Evolutionary conservation across 2,329 filamentous ascomycete species (phyloP), one percentile per base, ranked within the genome.

Genomic region (Tolypocladium ovalisporum): DNA sequence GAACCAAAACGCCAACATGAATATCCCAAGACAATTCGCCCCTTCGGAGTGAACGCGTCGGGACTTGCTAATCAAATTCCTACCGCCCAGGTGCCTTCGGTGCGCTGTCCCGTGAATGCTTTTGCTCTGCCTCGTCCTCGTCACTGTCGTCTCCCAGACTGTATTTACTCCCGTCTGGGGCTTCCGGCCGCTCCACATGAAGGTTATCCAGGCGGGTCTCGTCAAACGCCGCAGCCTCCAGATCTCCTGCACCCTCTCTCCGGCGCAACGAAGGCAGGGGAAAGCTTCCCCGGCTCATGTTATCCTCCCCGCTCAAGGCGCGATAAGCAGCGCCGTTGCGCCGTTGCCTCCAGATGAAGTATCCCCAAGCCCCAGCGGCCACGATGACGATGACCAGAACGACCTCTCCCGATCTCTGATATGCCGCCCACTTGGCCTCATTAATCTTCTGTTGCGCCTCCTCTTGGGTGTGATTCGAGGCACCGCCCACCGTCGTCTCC

Each of bases 351-450:
- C 83, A 88, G 65, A 88, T 72, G 62, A 80, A 86, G 68, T 85
- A 88, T n/a, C 86, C 89, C 86, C 90, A 96, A 15, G 82, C 75
- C 6, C 74, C 76, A 1, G 88, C 89, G 1, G 85, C 86, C 59
- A 94, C 82, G 55, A 87, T 77, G 22, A 96, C 89, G 54, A 97
- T 83, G 19, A 92, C 84, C 2, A 97, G 80, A 2, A 91, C 90
- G 8, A 92, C 83, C 72, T 95, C 90, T 54, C 92, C 91, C 3
- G 89, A 94, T 65, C 89, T 87, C 68, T 87, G 88, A 72, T 97
- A 97, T 0, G 92, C 92, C 55, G 86, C 83, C 89, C 91, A 95
- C 66, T 92, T 89, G 22, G 91, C 90, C 34, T 90, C 83, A 64
- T 92, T 84, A n/a, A 96, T 73, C 68, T 81, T 78, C 67, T 88